Evolutionary conservation across 1,284 basidiomycete species (phyloP), one percentile per base, ranked within the genome.

Genomic region (Microstroma glucosiphilum): DNA sequence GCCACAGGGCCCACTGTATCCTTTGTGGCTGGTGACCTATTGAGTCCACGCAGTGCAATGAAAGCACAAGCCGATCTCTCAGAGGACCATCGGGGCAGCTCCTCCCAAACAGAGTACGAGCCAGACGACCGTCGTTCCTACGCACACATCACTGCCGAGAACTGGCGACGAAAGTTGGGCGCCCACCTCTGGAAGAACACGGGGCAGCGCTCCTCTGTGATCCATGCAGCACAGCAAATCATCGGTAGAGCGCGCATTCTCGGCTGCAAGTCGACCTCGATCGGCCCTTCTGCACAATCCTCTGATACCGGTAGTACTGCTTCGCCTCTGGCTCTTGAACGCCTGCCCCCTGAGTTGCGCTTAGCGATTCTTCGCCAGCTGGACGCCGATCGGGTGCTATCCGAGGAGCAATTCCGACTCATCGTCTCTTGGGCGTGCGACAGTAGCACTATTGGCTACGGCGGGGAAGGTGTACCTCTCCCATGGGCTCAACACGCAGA

Each of bases 341-440:
- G 43, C 15, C 19, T 54, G 13, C 51, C 51, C 7, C 19, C 51
- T 2, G 51, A 54, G 21, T 7, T 54, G 21, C n/a, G 51, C 15
- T 26, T 54, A 7, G 6, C 19, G 3, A 26, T 54, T 7, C 51
- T 54, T 6, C 51, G 51, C 4, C 21, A 21, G 4, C 13, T 17
- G 17, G n/a, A 23, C 8, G 6, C 19, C 51, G 51, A 54, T 26
- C 21, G 26, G 51, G 21, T 25, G 8, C 51, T 54, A 8, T 54
- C 51, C 21, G 51, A 17, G 26, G 51, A 13, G 51, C 51, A 54
- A 25, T 54, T 54, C 51, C n/a, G 21, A 4, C 51, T 19, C 25
- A 25, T 54, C n/a, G 51, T 54, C n/a, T 21, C 51, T 15, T 54
- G 51, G 51, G 51, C 17, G 17, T 54, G 51, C 21, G 51, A 54